Conservation (phyloP, 2,329 filamentous ascomycete species). For the Fusarium albosuccineum region DNA sequence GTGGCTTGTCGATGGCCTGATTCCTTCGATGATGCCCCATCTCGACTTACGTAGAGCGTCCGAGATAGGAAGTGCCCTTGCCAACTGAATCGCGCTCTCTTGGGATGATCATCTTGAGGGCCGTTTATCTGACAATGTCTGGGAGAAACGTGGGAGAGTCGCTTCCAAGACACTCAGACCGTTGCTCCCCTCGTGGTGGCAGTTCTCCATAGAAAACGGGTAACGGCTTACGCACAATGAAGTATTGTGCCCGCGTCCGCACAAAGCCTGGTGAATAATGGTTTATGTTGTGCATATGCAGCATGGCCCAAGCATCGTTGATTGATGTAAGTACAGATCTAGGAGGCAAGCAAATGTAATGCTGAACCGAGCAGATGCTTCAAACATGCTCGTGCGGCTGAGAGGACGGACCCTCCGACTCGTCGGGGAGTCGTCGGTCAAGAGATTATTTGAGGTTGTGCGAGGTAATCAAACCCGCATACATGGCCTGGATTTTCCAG, state of each 20-base stretch:
- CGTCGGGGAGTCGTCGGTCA: slow-evolving; percentile 18
- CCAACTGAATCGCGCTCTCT: slow-evolving; percentile 9
- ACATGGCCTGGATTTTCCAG: slow-evolving; percentile 20
- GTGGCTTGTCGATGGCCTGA: slow-evolving; percentile 40
- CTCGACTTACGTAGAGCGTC: slow-evolving; percentile 23
- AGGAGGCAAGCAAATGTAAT: slow-evolving; percentile 1
- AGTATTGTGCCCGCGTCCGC: slow-evolving; percentile 1
- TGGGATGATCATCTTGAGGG: slow-evolving; percentile 6
- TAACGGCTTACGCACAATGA: slow-evolving; percentile 21
- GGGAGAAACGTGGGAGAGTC: slow-evolving; percentile 11
- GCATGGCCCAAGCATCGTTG: slow-evolving; percentile 12
- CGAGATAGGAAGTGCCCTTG: slow-evolving; percentile 12
- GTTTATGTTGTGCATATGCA: slow-evolving; percentile 38
- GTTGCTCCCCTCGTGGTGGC: slow-evolving; percentile 4
- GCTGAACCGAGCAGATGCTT: slow-evolving; percentile 19
- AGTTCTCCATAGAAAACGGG: slow-evolving; percentile 32
- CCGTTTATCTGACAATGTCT: slow-evolving; percentile 5
- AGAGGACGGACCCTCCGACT: slow-evolving; percentile 38
- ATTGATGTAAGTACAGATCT: slow-evolving; percentile 4
- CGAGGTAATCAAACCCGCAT: slow-evolving; percentile 41
- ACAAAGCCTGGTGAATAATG: slow-evolving; percentile 32
- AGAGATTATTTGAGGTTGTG: slow-evolving; percentile 32
- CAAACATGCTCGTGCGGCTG: slow-evolving; percentile 26
- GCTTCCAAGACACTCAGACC: slow-evolving; percentile 23
- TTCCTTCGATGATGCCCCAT: slow-evolving; percentile 24